Percentiles rank a stretch among this genome's conserved stretches.
phyloP scores from a whole-genome alignment of 2,329 filamentous ascomycete species.

The Phaeomoniella chlamydospora region DNA sequence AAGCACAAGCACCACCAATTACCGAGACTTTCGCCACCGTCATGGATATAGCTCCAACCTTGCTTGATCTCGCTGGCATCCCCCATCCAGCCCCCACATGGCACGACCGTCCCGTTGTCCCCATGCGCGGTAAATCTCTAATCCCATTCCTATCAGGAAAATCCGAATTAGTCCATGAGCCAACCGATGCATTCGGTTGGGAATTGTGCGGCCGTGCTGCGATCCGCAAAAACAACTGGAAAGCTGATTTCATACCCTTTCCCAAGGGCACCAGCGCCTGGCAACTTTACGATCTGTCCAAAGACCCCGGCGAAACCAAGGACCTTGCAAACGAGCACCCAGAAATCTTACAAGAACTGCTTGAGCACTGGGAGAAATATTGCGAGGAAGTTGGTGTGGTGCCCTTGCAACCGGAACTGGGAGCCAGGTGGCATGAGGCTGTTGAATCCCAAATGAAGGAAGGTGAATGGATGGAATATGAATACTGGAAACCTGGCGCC shows the following conservation, averaged over 20 bases:
- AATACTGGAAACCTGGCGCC: slow-evolving; percentile 45
- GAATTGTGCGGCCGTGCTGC: slow-evolving; percentile 40
- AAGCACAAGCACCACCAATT: slow-evolving; percentile 8
- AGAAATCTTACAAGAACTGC: slow-evolving; percentile 30
- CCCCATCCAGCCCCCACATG: slow-evolving; percentile 39
- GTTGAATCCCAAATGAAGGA: slow-evolving; percentile 52
- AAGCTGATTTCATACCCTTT: slow-evolving; percentile 42
- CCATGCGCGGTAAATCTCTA: slow-evolving; percentile 36
- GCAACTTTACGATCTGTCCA: slow-evolving; percentile 40
- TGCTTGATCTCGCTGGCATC: slow-evolving; percentile 24
- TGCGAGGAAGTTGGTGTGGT: slow-evolving; percentile 16
- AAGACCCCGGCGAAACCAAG: slow-evolving; percentile 37
- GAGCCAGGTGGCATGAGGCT: slow-evolving; percentile 39
- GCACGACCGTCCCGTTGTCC: slow-evolving; percentile 33
- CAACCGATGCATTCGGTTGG: slow-evolving; percentile 41
- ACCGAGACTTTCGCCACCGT: slow-evolving; percentile 28
- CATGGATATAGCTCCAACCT: slow-evolving; percentile 36
- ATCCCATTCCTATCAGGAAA: slow-evolving; percentile 22
- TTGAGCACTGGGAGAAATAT: slow-evolving; percentile 37
- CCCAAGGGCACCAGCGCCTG: slow-evolving; percentile 40
- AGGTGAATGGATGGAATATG: slow-evolving; percentile 52
- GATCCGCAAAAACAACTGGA: slow-evolving; percentile 41
- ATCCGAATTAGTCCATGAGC: slow-evolving; percentile 28
- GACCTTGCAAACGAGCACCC: slow-evolving; percentile 27
- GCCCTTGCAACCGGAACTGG: slow-evolving; percentile 42